Evolutionary conservation across 2,329 filamentous ascomycete species (phyloP), one percentile per base, ranked within the genome.

Genomic region (Colletotrichum karsti): DNA sequence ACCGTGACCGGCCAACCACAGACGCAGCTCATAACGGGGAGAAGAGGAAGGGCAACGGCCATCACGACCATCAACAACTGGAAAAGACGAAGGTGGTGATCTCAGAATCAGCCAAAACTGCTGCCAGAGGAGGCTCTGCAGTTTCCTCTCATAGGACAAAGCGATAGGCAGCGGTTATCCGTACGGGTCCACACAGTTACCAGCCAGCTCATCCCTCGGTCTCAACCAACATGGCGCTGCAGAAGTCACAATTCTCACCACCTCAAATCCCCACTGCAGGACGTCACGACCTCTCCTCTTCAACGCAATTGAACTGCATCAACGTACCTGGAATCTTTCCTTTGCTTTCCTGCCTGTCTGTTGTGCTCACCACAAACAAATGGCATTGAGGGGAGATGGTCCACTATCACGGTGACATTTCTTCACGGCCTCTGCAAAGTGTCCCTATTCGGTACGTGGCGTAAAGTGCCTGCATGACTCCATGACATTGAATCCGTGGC

Each of bases 381-480:
- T 42, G 18, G 30, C 15, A 26, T 56, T 22, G 51, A 58, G 18
- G 24, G 30, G 30, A 22, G 26, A 64, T 61, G 54, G 58, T 53
- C 53, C 65, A 58, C 60, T 26, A 53, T 39, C 61, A 42, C 46
- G 37, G 33, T 46, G 54, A 59, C 46, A 28, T 30, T 53, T 46
- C 44, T 53, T 64, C 42, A 63, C 59, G 24, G 56, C 24, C 28
- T 65, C 44, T 60, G 24, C 55, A 35, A 41, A 53, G 37, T 46
- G 48, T 61, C 41, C 63, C 51, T 44, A 26, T 64, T 18, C n/a
- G 28, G 64, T 53, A 42, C 60, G 51, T 54, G 60, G 64, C 64
- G 64, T 68, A 65, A 65, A 68, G 65, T 68, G 65, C 65, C 46
- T 68, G 65, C 65, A 68, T 68, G 60, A 68, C 65, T 53, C 60